Conservation (phyloP, 2,329 filamentous ascomycete genomes). For the Madurella mycetomatis region DNA sequence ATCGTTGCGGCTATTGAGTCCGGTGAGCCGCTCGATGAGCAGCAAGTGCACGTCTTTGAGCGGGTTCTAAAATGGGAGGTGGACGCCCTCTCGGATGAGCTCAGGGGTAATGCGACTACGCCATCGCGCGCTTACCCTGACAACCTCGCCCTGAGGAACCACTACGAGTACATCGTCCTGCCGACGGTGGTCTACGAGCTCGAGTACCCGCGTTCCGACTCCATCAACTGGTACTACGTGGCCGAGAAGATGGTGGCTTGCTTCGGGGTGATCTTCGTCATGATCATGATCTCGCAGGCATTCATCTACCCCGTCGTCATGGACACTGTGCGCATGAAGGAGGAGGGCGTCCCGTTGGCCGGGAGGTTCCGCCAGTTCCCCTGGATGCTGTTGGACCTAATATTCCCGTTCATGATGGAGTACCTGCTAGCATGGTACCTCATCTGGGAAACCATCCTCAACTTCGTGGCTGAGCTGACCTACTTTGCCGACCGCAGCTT, state of each 20-base stretch:
- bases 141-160: slow-evolving; percentile 62
- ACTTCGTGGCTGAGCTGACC: slow-evolving; percentile 72
- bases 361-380: slow-evolving; percentile 65
- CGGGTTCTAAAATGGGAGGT: slow-evolving; percentile 64
- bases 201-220: slow-evolving; percentile 65
- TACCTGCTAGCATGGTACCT: slow-evolving; percentile 76
- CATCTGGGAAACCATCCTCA: slow-evolving; percentile 73
- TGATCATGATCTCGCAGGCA: slow-evolving; percentile 73
- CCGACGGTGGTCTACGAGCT: slow-evolving; percentile 77
- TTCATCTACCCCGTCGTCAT: slow-evolving; percentile 75
- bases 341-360: slow-evolving; percentile 55
- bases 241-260: slow-evolving; percentile 66
- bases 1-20: slow-evolving; percentile 61
- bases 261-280: slow-evolving; percentile 69
- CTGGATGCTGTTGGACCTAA: slow-evolving; percentile 68
- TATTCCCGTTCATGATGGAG: slow-evolving; percentile 76
- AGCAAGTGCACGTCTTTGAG: slow-evolving; percentile 61
- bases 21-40: slow-evolving; percentile 52
- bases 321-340: slow-evolving; percentile 62
- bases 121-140: slow-evolving; percentile 56
- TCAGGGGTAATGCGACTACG: slow-evolving; percentile 57
- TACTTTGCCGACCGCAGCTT: slow-evolving; percentile 74
- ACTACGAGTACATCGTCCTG: slow-evolving; percentile 68
- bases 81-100: slow-evolving; percentile 58
- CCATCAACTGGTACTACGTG: slow-evolving; percentile 70